Base-by-base conservation (phyloP, 164 flowering plant genomes). In the Vitis rotundifolia region DNA sequence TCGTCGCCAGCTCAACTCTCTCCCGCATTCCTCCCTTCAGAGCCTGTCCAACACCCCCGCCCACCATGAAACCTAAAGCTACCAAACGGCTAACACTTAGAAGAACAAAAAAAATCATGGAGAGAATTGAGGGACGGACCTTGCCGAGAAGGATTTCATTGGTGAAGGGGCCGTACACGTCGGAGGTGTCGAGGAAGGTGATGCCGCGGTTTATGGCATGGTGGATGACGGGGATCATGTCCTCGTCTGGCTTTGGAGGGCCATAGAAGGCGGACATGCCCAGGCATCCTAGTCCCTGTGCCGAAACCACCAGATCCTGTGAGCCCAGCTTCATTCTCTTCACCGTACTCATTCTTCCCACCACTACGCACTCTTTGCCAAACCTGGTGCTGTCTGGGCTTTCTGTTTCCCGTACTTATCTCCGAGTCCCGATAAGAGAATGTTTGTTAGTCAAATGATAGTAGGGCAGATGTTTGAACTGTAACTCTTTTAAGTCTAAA, bases 101-200 rank as follows among this genome's bases (percentile, higher is more conserved):
- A 1, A 31, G 0, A 31, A 49, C 11, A 6, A 16, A 8, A 10
- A 58, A 59, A n/a, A 9, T 28, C 3, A 26, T 5, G 8, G 10
- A 31, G 10, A 49, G 53, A 5, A 49, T 5, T 18, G 16, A 63
- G 1, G 59, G 52, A 31, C 37, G 37, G 6, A 75, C 81, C 75
- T 75, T 63, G 14, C 79, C 78, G 57, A 80, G 59, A 51, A 80
- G 83, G 26, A 80, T 71, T 55, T 80, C 83, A 71, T 80, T 80
- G 65, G 78, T 77, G 71, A 31, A 48, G 7, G 83, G 83, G 5
- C 83, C 83, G 67, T 80, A 80, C 28, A 77, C 8, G 66, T 80
- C 83, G 66, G 83, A 75, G 63, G 83, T 80, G 59, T 80, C 83
- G 68, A 80, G 79, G 59, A 70, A 61, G 59, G 77, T 76, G 71